Conservation (phyloP, 2,329 filamentous ascomycete species). For the Exophiala calicioides region DNA sequence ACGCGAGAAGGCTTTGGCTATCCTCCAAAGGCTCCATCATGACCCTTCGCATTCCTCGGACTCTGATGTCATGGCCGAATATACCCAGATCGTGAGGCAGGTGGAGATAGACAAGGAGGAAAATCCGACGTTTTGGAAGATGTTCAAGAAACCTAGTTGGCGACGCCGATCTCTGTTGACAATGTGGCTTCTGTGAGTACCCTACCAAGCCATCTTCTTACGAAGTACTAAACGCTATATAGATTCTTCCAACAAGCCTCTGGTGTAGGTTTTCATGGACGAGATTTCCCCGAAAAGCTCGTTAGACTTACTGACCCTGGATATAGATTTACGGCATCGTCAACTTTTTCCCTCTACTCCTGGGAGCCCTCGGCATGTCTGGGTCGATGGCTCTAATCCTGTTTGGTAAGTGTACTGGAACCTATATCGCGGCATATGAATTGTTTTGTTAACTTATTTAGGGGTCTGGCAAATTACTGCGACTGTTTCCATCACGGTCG, state of each 20-base stretch:
- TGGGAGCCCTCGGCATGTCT: constrained; percentile 37
- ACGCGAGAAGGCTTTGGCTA: background rate
- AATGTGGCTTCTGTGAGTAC: constrained; percentile 7
- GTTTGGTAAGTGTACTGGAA: constrained; percentile 29
- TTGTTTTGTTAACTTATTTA: background rate
- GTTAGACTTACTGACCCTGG: background rate
- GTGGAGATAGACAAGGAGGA: constrained; percentile 6
- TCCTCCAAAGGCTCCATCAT: constrained; percentile 1
- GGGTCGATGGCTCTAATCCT: constrained; percentile 45
- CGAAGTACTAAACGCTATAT: constrained; percentile 26
- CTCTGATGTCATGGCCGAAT: background rate
- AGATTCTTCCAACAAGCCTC: constrained; percentile 32
- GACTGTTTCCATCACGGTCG: constrained; percentile 62
- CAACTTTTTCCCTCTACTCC: constrained; percentile 44
- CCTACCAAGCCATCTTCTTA: background rate
- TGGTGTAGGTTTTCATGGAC: constrained; percentile 16
- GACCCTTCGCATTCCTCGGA: background rate
- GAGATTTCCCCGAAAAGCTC: background rate
- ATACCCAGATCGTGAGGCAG: constrained; percentile 3
- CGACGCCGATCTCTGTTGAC: constrained; percentile 11
- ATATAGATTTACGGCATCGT: constrained; percentile 29
- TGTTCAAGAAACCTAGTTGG: constrained; percentile 20
- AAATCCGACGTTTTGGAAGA: constrained; percentile 1
- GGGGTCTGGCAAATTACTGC: constrained; percentile 37
- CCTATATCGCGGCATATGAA: background rate